These are phyloP conservation scores for Metschnikowia proteae DNA, from an alignment of 805 yeast genomes.

Conservation along the genomic window DNA sequence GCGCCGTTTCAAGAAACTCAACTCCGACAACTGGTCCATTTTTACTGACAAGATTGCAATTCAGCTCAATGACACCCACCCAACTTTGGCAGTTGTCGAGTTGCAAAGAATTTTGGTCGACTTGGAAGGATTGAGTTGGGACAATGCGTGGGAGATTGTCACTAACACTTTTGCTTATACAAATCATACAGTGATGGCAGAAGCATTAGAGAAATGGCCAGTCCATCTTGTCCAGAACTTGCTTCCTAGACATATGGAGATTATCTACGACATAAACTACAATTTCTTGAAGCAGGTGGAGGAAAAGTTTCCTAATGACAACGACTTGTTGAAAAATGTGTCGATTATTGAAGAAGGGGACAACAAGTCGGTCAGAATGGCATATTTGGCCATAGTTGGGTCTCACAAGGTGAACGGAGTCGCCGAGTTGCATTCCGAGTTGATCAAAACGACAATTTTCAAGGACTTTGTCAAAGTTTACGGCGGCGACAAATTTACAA, in stretches of 20 bases:
- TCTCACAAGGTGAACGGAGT: conserved; percentile 94
- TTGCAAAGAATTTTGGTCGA: conserved; percentile 83
- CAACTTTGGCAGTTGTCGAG: conserved; percentile 87
- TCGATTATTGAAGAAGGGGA: conserved; percentile 80
- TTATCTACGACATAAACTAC: conserved; percentile 81
- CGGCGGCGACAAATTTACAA: conserved; percentile 80
- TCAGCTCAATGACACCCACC: conserved; percentile 93
- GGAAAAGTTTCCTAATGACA: conserved; percentile 69
- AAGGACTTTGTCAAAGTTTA: conserved; percentile 82
- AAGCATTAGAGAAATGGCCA: conserved; percentile 96
- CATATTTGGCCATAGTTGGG: conserved; percentile 84
- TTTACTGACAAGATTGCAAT: conserved; percentile 85
- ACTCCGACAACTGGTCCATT: conserved; percentile 69
- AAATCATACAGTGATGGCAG: conserved; percentile 91
- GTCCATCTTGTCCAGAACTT: conserved; percentile 71
- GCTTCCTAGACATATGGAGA: conserved; percentile 88
- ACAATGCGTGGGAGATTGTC: conserved; percentile 81
- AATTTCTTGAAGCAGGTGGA: conserved; percentile 75
- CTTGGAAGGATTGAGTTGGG: conserved; percentile 77
- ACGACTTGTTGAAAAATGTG: conserved; percentile 61
- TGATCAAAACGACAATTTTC: conserved; percentile 84
- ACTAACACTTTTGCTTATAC: conserved; percentile 83
- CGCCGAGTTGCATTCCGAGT: conserved; percentile 90
- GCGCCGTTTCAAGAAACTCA: conserved; percentile 78
- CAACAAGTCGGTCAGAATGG: conserved; percentile 89